A percentile compares a stretch with the other conserved stretches of the same genome.
Conservation (phyloP, 2,329 filamentous ascomycete species). For the Plenodomus lindquistii region DNA sequence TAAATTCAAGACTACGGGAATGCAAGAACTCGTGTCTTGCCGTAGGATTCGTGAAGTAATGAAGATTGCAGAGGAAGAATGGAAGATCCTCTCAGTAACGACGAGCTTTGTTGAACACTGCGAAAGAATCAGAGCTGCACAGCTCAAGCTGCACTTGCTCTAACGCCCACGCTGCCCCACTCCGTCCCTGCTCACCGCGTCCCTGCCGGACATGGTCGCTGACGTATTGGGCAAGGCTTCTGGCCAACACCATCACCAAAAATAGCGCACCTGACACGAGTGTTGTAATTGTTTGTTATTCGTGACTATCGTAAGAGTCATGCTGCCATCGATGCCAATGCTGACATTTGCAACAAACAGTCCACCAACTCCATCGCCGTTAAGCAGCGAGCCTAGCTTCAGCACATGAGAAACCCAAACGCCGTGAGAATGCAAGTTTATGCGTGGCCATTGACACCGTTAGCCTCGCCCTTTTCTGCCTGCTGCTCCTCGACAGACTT, state of each 20-base stretch:
- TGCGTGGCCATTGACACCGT: constrained; percentile 21
- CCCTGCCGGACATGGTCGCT: constrained; percentile 27
- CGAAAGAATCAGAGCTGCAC: neutral
- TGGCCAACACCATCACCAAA: constrained; percentile 31
- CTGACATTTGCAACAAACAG: constrained; percentile 4
- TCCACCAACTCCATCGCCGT: constrained; percentile 16
- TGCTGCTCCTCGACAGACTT: constrained; percentile 33
- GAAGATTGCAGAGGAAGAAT: neutral
- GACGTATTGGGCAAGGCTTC: constrained; percentile 7
- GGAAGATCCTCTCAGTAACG: constrained; percentile 13
- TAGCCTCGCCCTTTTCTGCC: constrained; percentile 13
- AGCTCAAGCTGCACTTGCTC: constrained; percentile 22
- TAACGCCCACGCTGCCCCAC: constrained; percentile 34
- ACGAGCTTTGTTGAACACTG: neutral
- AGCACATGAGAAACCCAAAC: constrained; percentile 10
- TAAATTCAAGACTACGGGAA: neutral
- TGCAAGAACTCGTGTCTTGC: neutral
- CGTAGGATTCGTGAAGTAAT: neutral
- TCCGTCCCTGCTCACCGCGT: constrained; percentile 27
- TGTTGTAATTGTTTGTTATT: constrained; percentile 1
- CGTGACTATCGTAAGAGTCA: constrained; percentile 1
- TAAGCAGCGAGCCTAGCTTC: constrained; percentile 2
- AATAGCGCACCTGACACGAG: constrained; percentile 16
- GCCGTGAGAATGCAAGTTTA: constrained; percentile 11
- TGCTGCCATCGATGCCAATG: constrained; percentile 3